Base-by-base conservation (phyloP, 139 green algal species). In the Raphidocelis subcapitata region DNA sequence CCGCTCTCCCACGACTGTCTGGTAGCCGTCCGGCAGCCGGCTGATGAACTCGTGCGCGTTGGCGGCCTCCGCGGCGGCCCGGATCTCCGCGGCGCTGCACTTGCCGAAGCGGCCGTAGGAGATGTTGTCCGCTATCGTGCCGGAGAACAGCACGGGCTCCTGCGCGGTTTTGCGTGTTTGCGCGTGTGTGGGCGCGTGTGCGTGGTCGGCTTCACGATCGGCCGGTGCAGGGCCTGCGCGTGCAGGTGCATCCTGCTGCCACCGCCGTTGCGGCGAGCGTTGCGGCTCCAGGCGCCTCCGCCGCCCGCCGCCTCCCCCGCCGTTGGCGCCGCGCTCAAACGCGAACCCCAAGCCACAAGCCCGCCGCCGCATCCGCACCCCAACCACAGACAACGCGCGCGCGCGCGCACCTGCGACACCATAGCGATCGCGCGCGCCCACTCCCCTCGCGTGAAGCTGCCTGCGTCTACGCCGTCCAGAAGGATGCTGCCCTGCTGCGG, bases 21-120 rank as follows among this genome's bases (percentile, higher is more conserved):
- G 62, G 73, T 92, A 97, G 31, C 91, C 91, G 1, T 88, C 60
- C 29, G 93, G 92, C 51, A 97, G 72, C 20, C 73, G 46, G 2
- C 32, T 66, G 69, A 98, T 97, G 83, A 98, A 98, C 61, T 93
- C 87, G 74, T 98, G 89, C 0, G 92, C 93, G 70, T 97, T 96
- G 62, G 92, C 86, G 4, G 88, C 77, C 67, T 79, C 76, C 0
- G 92, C 87, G 0, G 92, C 92, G 52, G 82, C 81, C 64, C 85
- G 57, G 15, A 98, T 85, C 51, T 88, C 81, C n/a, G 71, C 72
- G 31, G 44, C 32, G 24, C 18, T 85, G 62, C 79, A 82, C 44
- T 66, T 77, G 31, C 84, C 84, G 36, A 76, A 83, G 60, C 75
- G 82, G 32, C 85, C 91, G 64, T 97, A 97, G 0, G 81, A 77